Evolutionary conservation across 78 protist genomes (phyloP).

Genomic region (Dictyostelium purpureum): DNA sequence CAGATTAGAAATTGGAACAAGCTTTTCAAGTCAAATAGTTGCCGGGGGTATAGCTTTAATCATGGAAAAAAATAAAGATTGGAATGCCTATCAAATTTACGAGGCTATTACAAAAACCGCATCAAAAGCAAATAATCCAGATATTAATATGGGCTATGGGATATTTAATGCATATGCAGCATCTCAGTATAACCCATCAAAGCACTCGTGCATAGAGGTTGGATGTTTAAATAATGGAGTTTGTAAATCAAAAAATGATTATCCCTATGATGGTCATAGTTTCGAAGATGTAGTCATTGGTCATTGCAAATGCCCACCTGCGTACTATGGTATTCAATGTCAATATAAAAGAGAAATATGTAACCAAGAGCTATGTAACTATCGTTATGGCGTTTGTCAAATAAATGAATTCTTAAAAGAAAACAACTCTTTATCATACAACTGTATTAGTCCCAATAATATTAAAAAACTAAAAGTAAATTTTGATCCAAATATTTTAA

Average conservation of each 20-base stretch:
- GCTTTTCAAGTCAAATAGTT: slow-evolving; percentile 70
- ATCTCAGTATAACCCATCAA: not conserved
- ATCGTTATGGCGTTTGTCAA: slow-evolving; percentile 18
- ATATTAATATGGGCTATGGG: slow-evolving; percentile 24
- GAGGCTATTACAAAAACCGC: slow-evolving; percentile 31
- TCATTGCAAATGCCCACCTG: slow-evolving; percentile 28
- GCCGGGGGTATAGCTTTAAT: slow-evolving; percentile 56
- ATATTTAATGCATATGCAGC: slow-evolving; percentile 39
- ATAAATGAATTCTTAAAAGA: not conserved
- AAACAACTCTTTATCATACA: too few relatives aligned
- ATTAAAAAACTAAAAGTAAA: too few relatives aligned
- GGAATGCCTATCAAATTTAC: slow-evolving; percentile 37
- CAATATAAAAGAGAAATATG: slow-evolving; percentile 1
- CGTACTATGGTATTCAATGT: slow-evolving; percentile 18
- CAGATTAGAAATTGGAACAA: slow-evolving; percentile 37
- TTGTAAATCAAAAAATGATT: not conserved
- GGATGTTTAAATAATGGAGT: slow-evolving; percentile 47
- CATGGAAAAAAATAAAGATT: slow-evolving; percentile 34
- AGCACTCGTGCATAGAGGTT: not conserved
- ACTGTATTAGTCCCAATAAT: too few relatives aligned
- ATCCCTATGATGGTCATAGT: too few relatives aligned
- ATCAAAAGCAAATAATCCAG: not conserved
- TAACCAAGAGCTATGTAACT: not conserved
- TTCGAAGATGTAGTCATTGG: too few relatives aligned
- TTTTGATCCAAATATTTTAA: too few relatives aligned